Conservation (phyloP, 495 filamentous ascomycete species). For the Penicillium pulvis region DNA sequence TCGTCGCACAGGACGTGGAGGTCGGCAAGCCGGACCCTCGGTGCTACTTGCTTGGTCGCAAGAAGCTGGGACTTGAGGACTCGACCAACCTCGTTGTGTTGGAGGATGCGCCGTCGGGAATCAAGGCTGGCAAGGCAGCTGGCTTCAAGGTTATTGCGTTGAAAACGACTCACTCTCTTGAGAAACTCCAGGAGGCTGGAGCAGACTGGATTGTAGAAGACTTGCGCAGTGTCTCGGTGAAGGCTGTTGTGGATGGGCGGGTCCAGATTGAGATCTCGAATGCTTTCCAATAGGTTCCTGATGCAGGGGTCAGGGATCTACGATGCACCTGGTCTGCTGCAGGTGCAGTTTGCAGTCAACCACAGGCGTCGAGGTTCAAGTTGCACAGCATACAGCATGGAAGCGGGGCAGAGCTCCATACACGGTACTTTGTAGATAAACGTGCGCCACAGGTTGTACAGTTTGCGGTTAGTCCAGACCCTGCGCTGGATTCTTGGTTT, state of each 20-base stretch:
- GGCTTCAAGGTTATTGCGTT: conserved; percentile 88
- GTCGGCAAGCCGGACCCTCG: conserved; percentile 83
- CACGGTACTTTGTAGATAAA: conserved; percentile 10
- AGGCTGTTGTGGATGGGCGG: conserved; percentile 51
- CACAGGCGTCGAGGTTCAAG: conserved; percentile 2
- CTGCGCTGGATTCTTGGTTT: background rate
- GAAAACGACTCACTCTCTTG: conserved; percentile 77
- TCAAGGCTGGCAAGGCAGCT: conserved; percentile 82
- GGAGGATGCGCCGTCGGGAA: conserved; percentile 93
- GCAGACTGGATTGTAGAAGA: conserved; percentile 90
- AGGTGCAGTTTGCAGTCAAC: conserved; percentile 3
- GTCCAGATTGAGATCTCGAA: conserved; percentile 57
- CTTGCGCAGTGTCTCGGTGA: conserved; percentile 67
- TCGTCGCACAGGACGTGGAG: conserved; percentile 83
- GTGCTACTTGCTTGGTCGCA: conserved; percentile 76
- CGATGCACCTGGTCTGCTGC: conserved; percentile 3
- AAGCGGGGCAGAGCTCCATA: conserved; percentile 2
- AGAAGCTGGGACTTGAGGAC: conserved; percentile 59
- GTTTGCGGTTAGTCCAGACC: background rate
- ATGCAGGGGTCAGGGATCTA: conserved; percentile 12
- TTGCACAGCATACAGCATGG: conserved; percentile 6
- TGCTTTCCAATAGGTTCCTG: conserved; percentile 38
- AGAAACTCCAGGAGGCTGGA: conserved; percentile 67
- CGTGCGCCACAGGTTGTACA: background rate
- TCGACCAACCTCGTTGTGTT: conserved; percentile 69